phyloP scores from a whole-genome alignment of 164 flowering plant species.

The Vitis rupestris region DNA sequence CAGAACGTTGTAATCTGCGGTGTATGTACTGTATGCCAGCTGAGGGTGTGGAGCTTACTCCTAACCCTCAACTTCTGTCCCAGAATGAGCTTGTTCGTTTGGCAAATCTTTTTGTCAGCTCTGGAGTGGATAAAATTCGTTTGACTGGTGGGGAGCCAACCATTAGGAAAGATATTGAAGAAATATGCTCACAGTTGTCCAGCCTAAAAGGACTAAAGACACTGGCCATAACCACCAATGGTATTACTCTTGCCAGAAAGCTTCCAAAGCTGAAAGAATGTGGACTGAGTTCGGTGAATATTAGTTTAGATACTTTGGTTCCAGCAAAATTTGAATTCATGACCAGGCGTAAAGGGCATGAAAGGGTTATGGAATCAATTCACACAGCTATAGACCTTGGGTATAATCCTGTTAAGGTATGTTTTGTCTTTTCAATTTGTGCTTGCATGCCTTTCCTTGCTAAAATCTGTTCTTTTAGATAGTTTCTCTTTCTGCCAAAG shows the following conservation, averaged over 20 bases:
- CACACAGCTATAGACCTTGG: conserved; percentile 76
- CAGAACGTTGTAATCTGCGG: conserved; percentile 91
- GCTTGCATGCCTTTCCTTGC: background rate
- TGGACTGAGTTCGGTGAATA: conserved; percentile 75
- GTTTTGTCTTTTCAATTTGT: conserved; percentile 10
- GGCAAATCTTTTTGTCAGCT: conserved; percentile 73
- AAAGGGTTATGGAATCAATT: conserved; percentile 80
- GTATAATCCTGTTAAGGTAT: conserved; percentile 89
- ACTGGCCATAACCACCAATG: conserved; percentile 90
- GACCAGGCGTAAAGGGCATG: conserved; percentile 92
- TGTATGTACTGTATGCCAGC: conserved; percentile 98
- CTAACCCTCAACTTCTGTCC: conserved; percentile 57
- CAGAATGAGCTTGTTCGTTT: conserved; percentile 65
- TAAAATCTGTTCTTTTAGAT: background rate
- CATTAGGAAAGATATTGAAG: conserved; percentile 84
- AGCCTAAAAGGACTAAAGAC: conserved; percentile 76
- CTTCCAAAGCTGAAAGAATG: conserved; percentile 85
- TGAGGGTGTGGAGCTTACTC: conserved; percentile 89
- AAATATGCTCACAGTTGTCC: conserved; percentile 71
- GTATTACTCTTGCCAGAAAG: conserved; percentile 73
- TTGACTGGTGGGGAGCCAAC: conserved; percentile 98
- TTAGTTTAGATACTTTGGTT: conserved; percentile 91
- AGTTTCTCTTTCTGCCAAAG: background rate
- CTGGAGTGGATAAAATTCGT: conserved; percentile 90
- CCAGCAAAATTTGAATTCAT: conserved; percentile 95